These are phyloP conservation scores for Saururus chinensis DNA, from an alignment of 164 flowering plant genomes.

Conservation along the genomic window DNA sequence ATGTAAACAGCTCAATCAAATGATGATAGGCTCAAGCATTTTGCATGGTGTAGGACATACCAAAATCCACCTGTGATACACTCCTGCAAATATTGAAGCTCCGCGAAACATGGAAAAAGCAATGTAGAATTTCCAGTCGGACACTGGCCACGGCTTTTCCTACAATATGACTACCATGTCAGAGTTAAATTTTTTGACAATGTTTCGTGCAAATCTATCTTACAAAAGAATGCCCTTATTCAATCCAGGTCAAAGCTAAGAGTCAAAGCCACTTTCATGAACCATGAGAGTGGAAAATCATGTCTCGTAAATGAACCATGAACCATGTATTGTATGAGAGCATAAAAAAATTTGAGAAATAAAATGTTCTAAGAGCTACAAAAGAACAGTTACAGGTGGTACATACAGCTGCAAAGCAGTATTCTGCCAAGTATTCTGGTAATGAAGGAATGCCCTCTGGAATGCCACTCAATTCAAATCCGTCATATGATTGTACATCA, in stretches of 20 bases:
- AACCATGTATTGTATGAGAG: too few relatives aligned
- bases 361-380: neutral
- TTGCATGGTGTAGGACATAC: conserved; percentile 21
- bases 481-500: conserved; percentile 23
- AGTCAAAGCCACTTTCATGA: neutral
- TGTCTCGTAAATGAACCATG: neutral
- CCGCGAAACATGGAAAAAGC: conserved; percentile 73
- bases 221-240: too few relatives aligned
- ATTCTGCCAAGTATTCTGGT: conserved; percentile 65
- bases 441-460: conserved; percentile 84
- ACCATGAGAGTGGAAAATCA: neutral
- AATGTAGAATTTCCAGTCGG: conserved; percentile 83
- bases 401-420: conserved; percentile 79
- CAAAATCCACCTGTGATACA: conserved; percentile 63
- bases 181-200: neutral
- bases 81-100: conserved; percentile 63
- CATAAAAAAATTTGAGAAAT: neutral
- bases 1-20: conserved; percentile 1
- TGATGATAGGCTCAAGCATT: neutral
- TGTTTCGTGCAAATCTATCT: neutral
- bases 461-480: conserved; percentile 51
- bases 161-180: conserved; percentile 7
- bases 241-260: too few relatives aligned
- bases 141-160: conserved; percentile 84
- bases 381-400: neutral